Percentiles rank a stretch among this genome's conserved stretches.
These are phyloP conservation scores for Rhizopus arrhizus DNA, from an alignment of 371 early-diverging fungal species.

Conservation along the genomic window DNA sequence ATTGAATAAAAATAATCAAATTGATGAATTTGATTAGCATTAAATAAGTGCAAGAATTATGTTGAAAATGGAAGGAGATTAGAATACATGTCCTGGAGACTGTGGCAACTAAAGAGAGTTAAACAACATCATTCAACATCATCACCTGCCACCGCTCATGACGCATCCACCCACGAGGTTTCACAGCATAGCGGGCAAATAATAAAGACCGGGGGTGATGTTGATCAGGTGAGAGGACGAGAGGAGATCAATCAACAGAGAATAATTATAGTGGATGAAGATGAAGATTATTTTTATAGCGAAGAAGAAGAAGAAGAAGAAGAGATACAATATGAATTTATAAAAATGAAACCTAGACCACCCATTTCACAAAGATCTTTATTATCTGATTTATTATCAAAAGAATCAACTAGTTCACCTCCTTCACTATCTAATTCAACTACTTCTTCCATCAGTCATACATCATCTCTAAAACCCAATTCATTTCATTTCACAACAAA, in stretches of 20 bases:
- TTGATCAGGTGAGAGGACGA: slow-evolving; percentile 4
- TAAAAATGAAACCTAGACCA: slow-evolving; percentile 26
- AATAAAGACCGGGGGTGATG: background rate
- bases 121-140: slow-evolving; percentile 3
- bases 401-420: slow-evolving; percentile 14
- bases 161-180: slow-evolving; percentile 30
- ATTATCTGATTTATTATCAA: slow-evolving; percentile 22
- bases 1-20: background rate
- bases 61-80: slow-evolving; percentile 28
- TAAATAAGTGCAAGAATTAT: slow-evolving; percentile 30
- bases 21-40: slow-evolving; percentile 10
- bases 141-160: slow-evolving; percentile 26
- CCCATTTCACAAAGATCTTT: slow-evolving; percentile 28
- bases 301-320: slow-evolving; percentile 28
- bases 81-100: slow-evolving; percentile 40
- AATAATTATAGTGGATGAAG: slow-evolving; percentile 3
- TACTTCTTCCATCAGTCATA: slow-evolving; percentile 9
- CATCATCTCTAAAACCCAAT: background rate
- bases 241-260: slow-evolving; percentile 3
- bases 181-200: slow-evolving; percentile 11
- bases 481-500: slow-evolving; percentile 4
- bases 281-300: slow-evolving; percentile 17
- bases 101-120: slow-evolving; percentile 26
- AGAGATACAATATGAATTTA: slow-evolving; percentile 22
- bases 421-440: slow-evolving; percentile 26